Percentiles rank a stretch among this genome's conserved stretches.
Conservation (phyloP, 345 rosid species). For the Acer negundo region DNA sequence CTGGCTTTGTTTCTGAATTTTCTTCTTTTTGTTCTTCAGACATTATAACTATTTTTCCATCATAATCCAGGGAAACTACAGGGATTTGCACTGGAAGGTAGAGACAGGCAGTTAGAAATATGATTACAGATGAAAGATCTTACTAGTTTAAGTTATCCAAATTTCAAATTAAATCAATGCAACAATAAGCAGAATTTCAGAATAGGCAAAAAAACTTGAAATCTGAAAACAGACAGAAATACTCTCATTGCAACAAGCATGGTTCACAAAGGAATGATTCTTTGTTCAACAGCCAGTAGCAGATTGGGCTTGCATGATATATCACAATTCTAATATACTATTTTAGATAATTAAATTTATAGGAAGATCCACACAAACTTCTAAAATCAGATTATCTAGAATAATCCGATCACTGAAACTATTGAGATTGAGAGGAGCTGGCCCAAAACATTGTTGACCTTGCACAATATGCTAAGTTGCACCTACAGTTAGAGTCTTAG, state of each 20-base stretch:
- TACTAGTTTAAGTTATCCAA: neutral
- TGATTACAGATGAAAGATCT: neutral
- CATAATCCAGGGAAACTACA: slow-evolving; percentile 71
- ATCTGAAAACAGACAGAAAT: neutral
- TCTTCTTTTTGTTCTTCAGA: slow-evolving; percentile 48
- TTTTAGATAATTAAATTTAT: neutral
- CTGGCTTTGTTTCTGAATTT: slow-evolving; percentile 50
- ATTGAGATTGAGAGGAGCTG: neutral
- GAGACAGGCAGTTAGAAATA: slow-evolving; percentile 18
- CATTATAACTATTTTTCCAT: slow-evolving; percentile 66
- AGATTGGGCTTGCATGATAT: neutral
- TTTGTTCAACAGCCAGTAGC: neutral
- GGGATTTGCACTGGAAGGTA: slow-evolving; percentile 78
- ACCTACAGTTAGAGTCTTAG: neutral
- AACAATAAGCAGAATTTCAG: neutral
- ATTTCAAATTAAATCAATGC: neutral
- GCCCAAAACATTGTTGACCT: neutral
- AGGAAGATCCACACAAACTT: neutral
- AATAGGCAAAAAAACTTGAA: slow-evolving; percentile 1
- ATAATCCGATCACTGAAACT: neutral
- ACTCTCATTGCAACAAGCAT: neutral
- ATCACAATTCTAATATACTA: neutral
- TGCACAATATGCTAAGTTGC: neutral
- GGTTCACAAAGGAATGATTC: neutral
- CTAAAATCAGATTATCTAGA: neutral